Evolutionary conservation across 345 rosid genomes (phyloP), one percentile per base, ranked within the genome.

Genomic region (Xanthoceras sorbifolium): DNA sequence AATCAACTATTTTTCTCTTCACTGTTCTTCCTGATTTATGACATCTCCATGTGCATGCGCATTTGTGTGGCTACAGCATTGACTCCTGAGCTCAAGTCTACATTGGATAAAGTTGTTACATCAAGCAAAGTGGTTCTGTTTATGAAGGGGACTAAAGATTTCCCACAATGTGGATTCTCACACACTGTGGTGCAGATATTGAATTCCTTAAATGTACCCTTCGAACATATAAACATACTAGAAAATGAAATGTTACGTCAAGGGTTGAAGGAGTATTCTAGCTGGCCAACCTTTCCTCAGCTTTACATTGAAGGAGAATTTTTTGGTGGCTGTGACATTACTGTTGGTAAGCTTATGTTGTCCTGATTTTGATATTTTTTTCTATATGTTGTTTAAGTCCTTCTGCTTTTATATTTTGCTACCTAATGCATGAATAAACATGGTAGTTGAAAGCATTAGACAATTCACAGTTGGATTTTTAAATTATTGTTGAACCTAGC

Each of bases 261-360:
- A 80, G 97, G 95, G 8, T 75, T 93, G 75, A 94, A 94, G 89
- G 97, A 91, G 87, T 94, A 93, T 75, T 93, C 98, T 3, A 93
- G 69, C 65, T 93, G 98, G 98, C 98, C 98, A 0, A 94, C 98
- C 59, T 94, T 94, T 79, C 98, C 97, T 80, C 97, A 94, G 80
- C 95, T 94, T 69, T 94, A 94, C 48, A 84, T 94, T 3, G 97
- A 84, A 1, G 98, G 98, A 61, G 98, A 94, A 74, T 94, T 94
- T 67, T 94, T 85, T 65, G 98, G 98, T 72, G 97, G 98, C 42
- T 90, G 98, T 74, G 98, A 94, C 84, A 94, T 94, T 25, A 88
- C 98, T 23, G 81, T 93, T 69, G 98, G 95, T 91, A 82, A 82
- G 88, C 70, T 70, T 29, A 46, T 69, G 63, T 52, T n/a, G 25